Conservation (phyloP, 108 stramenopile genomes). For the Nitzschia putrida region DNA sequence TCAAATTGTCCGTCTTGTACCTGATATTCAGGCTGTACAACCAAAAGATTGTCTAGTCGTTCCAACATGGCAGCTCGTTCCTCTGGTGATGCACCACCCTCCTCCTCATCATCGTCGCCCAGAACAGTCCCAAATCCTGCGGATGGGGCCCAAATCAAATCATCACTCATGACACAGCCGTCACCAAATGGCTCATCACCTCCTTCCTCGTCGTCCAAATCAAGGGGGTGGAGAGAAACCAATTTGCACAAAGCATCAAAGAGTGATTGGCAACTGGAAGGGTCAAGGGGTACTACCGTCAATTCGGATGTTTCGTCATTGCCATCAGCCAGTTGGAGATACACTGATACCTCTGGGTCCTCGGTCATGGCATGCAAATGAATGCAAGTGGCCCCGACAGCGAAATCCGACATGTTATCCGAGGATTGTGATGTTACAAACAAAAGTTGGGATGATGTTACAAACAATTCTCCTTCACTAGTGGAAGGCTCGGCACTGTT, state of each 20-base stretch:
- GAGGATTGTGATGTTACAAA: slow-evolving; percentile 19
- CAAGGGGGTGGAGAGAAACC: slow-evolving; percentile 58
- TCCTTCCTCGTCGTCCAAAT: slow-evolving; percentile 38
- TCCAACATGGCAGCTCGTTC: slow-evolving; percentile 59
- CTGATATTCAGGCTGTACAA: slow-evolving; percentile 70
- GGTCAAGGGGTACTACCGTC: slow-evolving; percentile 44
- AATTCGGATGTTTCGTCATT: slow-evolving; percentile 49
- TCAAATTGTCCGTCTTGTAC: slow-evolving; percentile 65
- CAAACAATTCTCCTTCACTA: slow-evolving; percentile 14
- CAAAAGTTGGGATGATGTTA: slow-evolving; percentile 37
- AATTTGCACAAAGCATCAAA: slow-evolving; percentile 69
- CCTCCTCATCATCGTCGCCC: slow-evolving; percentile 15
- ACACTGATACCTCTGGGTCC: slow-evolving; percentile 42
- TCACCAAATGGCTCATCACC: slow-evolving; percentile 38
- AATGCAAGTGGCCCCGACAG: slow-evolving; percentile 69
- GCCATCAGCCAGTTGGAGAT: slow-evolving; percentile 33
- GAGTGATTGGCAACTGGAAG: slow-evolving; percentile 48
- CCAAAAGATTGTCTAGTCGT: slow-evolving; percentile 52
- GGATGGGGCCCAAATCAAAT: slow-evolving; percentile 41
- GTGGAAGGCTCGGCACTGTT: slow-evolving; percentile 1
- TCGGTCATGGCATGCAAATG: slow-evolving; percentile 67
- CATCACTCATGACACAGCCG: slow-evolving; percentile 14
- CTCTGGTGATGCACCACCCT: slow-evolving; percentile 32
- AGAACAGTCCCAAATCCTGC: slow-evolving; percentile 4
- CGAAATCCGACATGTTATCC: slow-evolving; percentile 34